Conservation (phyloP, 2,329 filamentous ascomycete genomes). For the Ophiostoma sp. region DNA sequence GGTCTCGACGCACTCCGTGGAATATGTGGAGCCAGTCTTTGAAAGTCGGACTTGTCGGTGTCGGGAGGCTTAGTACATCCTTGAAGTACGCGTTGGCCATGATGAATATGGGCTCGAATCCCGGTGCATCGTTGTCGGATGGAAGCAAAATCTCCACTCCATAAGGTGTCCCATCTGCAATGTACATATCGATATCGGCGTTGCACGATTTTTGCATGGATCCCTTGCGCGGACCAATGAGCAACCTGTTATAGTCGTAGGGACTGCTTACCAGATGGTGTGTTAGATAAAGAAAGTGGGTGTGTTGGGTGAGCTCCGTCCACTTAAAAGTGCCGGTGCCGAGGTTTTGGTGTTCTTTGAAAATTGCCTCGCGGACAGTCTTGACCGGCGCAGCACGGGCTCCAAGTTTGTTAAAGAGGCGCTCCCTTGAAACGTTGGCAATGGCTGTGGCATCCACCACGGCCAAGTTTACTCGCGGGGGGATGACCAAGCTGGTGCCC, state of each 20-base stretch:
- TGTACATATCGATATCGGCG: not conserved
- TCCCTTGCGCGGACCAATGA: not conserved
- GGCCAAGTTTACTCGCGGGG: not conserved
- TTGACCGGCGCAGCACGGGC: not conserved
- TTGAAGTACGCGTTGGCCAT: not conserved
- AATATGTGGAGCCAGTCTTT: not conserved
- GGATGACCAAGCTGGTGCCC: slow-evolving; percentile 2
- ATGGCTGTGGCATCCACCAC: not conserved
- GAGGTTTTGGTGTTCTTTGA: not conserved
- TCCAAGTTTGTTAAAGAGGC: slow-evolving; percentile 3
- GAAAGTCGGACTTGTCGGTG: not conserved
- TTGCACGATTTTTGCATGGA: not conserved
- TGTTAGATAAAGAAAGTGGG: slow-evolving; percentile 4
- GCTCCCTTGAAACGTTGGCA: not conserved
- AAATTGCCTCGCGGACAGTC: not conserved
- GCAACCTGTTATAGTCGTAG: not conserved
- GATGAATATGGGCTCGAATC: not conserved
- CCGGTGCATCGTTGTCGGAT: not conserved
- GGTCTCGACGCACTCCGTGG: slow-evolving; percentile 2
- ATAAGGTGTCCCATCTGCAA: not conserved
- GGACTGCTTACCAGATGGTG: not conserved
- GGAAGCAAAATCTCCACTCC: not conserved
- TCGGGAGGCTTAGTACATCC: not conserved
- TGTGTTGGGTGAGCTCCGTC: not conserved
- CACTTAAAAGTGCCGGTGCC: not conserved